These are phyloP conservation scores for Talaromyces wortmannii DNA, from an alignment of 495 filamentous ascomycete species.

Conservation along the genomic window DNA sequence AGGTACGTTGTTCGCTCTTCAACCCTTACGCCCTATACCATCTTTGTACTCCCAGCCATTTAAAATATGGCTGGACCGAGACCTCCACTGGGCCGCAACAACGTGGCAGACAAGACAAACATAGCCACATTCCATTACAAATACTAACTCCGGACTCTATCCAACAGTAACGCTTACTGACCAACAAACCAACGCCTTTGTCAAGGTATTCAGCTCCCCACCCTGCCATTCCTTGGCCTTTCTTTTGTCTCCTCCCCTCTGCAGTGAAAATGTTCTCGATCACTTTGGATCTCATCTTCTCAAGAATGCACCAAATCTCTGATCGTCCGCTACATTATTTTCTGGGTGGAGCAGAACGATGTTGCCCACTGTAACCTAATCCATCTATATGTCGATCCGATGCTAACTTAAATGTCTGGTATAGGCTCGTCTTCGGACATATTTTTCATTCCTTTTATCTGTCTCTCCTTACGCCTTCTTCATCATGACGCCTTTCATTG, in stretches of 20 bases:
- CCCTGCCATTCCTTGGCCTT: neutral
- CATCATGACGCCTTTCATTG: neutral
- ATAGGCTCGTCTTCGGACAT: neutral
- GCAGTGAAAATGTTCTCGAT: neutral
- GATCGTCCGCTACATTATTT: neutral
- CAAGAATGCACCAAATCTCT: neutral
- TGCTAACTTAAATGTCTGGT: neutral
- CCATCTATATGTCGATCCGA: neutral
- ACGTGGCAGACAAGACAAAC: neutral
- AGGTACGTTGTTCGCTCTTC: no score
- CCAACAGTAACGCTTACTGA: neutral
- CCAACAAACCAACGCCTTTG: neutral
- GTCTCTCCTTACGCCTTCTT: neutral
- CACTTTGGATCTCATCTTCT: neutral
- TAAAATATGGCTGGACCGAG: no score
- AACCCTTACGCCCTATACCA: no score
- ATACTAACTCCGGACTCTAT: neutral
- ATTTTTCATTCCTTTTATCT: neutral
- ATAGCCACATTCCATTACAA: neutral
- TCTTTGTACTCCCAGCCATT: no score
- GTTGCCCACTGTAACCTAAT: neutral
- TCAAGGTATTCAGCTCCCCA: neutral
- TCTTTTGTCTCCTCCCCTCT: neutral
- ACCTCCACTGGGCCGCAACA: neutral
- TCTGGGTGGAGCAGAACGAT: neutral